Base-by-base conservation (phyloP, 495 filamentous ascomycete genomes). In the Poronia punctata region DNA sequence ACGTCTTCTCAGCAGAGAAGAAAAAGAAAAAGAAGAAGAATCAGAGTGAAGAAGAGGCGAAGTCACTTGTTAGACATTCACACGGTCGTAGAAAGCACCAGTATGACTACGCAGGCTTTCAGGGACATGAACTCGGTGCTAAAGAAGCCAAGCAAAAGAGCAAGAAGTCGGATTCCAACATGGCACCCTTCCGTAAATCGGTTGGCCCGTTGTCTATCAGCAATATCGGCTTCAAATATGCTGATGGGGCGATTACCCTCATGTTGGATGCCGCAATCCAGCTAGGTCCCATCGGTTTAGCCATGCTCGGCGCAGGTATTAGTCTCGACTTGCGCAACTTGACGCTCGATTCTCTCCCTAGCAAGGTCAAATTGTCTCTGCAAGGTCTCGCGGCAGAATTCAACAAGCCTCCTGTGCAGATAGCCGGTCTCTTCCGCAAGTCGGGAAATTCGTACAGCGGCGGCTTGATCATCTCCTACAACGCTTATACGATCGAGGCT, bases 211-310 rank as follows among this genome's bases (percentile, higher is more conserved):
- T 64, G 4, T 40, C 48, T 6, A 57, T 64, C 28, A 43, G 32
- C 34, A 53, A 63, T 23, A 45, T 70, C 7, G 64, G 64, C 1
- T 38, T 73, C 15, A 38, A 62, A 25, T 68, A 52, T 46, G 47
- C 45, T 11, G 34, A 50, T 23, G 38, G 45, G 8, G 39, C 17
- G 2, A 46, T 71, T 1, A 21, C 19, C n/a, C 28, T 71, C n/a
- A 42, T 47, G 5, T 33, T 71, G 6, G 55, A 62, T 30, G 65
- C 67, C 3, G 48, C 59, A 1, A 37, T 71, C 28, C 12, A 42
- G n/a, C 42, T 73, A 6, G 67, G 67, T 2, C 65, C 68, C 15
- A 46, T 68, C 7, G 56, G 48, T 6, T 43, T 69, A 28, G 46
- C 44, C 7, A 29, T 73, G 7, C 16, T 67, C 3, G 30, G 15